Conservation (phyloP, 225 moss, liverwort and hornwort genomes). For the Polytrichum commune region DNA sequence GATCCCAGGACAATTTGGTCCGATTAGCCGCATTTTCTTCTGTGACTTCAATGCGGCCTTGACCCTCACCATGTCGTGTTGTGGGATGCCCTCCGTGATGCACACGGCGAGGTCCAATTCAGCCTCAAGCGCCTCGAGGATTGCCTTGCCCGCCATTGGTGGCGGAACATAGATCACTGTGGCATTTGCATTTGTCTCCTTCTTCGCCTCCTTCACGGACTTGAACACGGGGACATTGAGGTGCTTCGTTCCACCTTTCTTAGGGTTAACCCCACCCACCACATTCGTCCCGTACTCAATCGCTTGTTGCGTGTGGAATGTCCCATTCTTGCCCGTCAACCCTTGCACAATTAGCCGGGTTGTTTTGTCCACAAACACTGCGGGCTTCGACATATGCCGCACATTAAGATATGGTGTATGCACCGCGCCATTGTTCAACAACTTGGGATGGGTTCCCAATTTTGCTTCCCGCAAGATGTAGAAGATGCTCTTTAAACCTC, state of each 20-base stretch:
- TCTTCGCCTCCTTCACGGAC: slow-evolving; percentile 48
- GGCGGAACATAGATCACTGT: slow-evolving; percentile 68
- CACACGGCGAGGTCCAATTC: slow-evolving; percentile 60
- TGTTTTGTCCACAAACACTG: slow-evolving; percentile 60
- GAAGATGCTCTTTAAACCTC: slow-evolving; percentile 1
- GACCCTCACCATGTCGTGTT: slow-evolving; percentile 65
- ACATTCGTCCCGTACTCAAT: slow-evolving; percentile 67
- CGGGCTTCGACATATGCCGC: slow-evolving; percentile 34
- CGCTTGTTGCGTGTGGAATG: slow-evolving; percentile 66
- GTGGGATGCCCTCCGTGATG: slow-evolving; percentile 68
- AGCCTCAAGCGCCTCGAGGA: slow-evolving; percentile 58
- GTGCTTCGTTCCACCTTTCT: slow-evolving; percentile 63
- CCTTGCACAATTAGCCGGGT: slow-evolving; percentile 62
- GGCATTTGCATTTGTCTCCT: slow-evolving; percentile 50
- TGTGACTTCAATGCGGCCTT: slow-evolving; percentile 48
- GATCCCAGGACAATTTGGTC: slow-evolving; percentile 65
- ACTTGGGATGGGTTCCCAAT: not conserved
- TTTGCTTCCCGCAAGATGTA: not conserved
- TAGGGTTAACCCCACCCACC: slow-evolving; percentile 67
- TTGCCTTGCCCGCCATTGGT: slow-evolving; percentile 40
- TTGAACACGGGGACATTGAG: slow-evolving; percentile 56
- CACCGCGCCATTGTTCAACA: not conserved
- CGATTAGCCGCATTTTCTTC: slow-evolving; percentile 47
- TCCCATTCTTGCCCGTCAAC: slow-evolving; percentile 60
- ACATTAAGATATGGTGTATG: not conserved